Conservation (phyloP, 2,329 filamentous ascomycete species). For the Coniosporium tulheliwenetii region DNA sequence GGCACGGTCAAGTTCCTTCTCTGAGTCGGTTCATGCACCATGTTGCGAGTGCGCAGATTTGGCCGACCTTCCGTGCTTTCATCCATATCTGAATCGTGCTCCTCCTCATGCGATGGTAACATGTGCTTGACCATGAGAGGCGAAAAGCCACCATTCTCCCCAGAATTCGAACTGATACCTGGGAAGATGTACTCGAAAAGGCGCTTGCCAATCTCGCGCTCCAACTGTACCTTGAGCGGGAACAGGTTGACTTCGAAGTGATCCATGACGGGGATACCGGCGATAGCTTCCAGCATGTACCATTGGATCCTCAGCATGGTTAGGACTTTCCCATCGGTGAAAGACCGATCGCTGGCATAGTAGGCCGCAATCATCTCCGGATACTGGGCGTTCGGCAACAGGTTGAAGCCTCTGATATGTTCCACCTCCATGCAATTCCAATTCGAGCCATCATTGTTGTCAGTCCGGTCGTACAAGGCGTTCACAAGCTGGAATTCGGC, state of each 20-base stretch:
- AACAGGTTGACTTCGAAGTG: conserved; percentile 91
- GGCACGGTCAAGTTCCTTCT: conserved; percentile 42
- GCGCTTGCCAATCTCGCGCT: conserved; percentile 80
- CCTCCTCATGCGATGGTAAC: conserved; percentile 27
- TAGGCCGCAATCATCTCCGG: conserved; percentile 93
- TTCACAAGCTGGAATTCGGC: conserved; percentile 87
- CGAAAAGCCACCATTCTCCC: conserved; percentile 39
- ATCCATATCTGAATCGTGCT: conserved; percentile 31
- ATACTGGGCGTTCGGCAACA: conserved; percentile 81
- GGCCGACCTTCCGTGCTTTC: not conserved
- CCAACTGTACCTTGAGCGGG: conserved; percentile 84
- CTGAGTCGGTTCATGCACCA: conserved; percentile 25
- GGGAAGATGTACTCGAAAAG: conserved; percentile 98
- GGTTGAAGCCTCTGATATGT: conserved; percentile 74
- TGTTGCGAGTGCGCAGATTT: not conserved
- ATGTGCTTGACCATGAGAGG: conserved; percentile 43
- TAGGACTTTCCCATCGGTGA: conserved; percentile 41
- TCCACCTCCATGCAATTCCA: conserved; percentile 83
- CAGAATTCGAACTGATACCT: conserved; percentile 43
- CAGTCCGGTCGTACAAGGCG: conserved; percentile 84
- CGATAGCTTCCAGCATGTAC: conserved; percentile 97
- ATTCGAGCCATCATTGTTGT: conserved; percentile 94
- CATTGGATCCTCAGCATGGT: conserved; percentile 93
- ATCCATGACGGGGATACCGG: conserved; percentile 92
- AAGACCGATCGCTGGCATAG: conserved; percentile 44